These are phyloP conservation scores for Starmerella khaoyaiensis DNA, from an alignment of 805 yeast genomes.

Conservation along the genomic window DNA sequence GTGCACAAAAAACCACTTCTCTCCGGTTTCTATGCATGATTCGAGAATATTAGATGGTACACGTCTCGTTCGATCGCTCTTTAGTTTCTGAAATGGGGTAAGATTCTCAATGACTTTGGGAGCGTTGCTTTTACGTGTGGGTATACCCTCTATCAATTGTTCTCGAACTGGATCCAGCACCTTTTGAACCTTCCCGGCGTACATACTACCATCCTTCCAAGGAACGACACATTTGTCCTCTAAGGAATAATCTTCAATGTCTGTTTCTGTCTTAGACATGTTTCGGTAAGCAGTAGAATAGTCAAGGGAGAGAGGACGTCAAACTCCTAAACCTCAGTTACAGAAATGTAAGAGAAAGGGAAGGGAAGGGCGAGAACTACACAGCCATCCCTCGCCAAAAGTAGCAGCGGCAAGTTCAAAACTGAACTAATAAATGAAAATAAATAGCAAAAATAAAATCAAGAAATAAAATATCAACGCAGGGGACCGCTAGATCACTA, in stretches of 20 bases:
- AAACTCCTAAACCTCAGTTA: too few species aligned
- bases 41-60: slow-evolving; percentile 6
- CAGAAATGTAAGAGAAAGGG: too few species aligned
- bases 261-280: slow-evolving; percentile 3
- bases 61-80: slow-evolving; percentile 5
- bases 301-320: too few species aligned
- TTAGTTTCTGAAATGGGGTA: slow-evolving; percentile 22
- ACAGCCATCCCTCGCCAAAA: too few species aligned
- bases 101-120: slow-evolving; percentile 4
- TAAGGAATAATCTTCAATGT: slow-evolving; percentile 11
- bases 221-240: slow-evolving; percentile 17
- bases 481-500: too few species aligned
- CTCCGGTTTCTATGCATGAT: slow-evolving; percentile 24
- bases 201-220: slow-evolving; percentile 20
- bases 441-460: too few species aligned
- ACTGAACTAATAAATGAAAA: too few species aligned
- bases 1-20: slow-evolving; percentile 54
- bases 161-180: slow-evolving; percentile 15
- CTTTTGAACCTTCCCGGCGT: slow-evolving; percentile 17
- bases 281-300: neutral
- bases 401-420: too few species aligned
- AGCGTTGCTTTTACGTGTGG: slow-evolving; percentile 9
- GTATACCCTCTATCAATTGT: slow-evolving; percentile 9
- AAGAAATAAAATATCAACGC: too few species aligned
- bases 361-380: too few species aligned